Conservation (phyloP, 345 rosid genomes). For the Eucalyptus coolabah region DNA sequence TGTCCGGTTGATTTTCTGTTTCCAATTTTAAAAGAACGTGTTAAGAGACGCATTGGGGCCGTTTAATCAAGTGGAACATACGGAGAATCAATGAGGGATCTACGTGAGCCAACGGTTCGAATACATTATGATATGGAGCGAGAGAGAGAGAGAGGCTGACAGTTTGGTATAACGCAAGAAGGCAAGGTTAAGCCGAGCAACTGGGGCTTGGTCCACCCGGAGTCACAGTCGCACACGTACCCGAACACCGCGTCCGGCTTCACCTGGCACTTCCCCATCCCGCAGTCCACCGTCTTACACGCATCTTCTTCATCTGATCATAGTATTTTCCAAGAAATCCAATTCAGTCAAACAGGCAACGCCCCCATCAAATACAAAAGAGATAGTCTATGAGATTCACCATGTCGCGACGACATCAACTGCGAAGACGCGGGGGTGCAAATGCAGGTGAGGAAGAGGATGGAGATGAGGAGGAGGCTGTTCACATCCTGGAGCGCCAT, state of each 20-base stretch:
- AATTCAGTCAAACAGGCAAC: background rate
- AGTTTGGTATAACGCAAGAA: constrained; percentile 29
- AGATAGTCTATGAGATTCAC: background rate
- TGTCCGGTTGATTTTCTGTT: background rate
- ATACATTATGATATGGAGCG: background rate
- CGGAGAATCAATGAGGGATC: too few species aligned
- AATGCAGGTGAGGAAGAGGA: background rate
- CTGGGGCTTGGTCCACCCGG: constrained; percentile 35
- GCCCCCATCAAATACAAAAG: background rate
- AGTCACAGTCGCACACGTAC: constrained; percentile 23
- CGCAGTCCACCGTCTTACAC: constrained; percentile 6
- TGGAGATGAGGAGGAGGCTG: background rate
- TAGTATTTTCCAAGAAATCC: background rate
- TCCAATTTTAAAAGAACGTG: background rate
- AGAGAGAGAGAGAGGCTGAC: constrained; percentile 8
- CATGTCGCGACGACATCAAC: background rate
- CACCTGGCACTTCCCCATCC: constrained; percentile 18
- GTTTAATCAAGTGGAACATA: background rate
- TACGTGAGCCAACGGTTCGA: too few species aligned
- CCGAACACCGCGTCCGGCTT: background rate
- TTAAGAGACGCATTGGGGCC: background rate
- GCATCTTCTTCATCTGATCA: background rate
- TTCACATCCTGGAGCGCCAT: background rate
- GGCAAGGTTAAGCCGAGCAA: background rate
- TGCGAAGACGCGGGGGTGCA: background rate